phyloP scores from a whole-genome alignment of 352 stramenopile species.

The Elongisporangium prolatum region DNA sequence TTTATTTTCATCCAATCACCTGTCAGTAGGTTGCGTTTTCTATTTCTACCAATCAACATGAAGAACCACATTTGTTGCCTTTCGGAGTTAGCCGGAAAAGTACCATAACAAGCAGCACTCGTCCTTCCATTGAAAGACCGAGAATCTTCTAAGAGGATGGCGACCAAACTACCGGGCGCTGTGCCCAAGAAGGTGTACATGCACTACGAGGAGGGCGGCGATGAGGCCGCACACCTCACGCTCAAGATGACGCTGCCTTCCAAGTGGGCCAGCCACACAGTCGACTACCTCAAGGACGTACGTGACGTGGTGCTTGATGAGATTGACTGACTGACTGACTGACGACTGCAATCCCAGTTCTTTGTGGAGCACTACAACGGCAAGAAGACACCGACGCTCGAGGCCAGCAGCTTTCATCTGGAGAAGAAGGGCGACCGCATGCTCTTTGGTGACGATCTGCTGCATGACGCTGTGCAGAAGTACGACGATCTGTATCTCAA shows the following conservation, averaged over 20 bases:
- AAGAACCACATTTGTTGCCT: not conserved
- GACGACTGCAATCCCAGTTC: constrained; percentile 59
- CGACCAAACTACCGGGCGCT: constrained; percentile 67
- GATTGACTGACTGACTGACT: not conserved
- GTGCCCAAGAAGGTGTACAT: constrained; percentile 88
- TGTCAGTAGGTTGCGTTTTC: not conserved
- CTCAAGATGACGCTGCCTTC: constrained; percentile 87
- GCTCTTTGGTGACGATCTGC: constrained; percentile 69
- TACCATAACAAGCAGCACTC: not conserved
- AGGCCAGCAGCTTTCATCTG: constrained; percentile 50
- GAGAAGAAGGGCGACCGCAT: constrained; percentile 52
- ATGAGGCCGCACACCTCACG: constrained; percentile 58
- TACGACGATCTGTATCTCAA: constrained; percentile 87
- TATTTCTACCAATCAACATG: not conserved
- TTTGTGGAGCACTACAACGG: constrained; percentile 90
- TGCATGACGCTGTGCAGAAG: constrained; percentile 79
- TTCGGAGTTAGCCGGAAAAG: not conserved
- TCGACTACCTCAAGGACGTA: constrained; percentile 82
- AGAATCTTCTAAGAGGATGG: constrained; percentile 10
- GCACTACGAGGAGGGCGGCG: constrained; percentile 73
- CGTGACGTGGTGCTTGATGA: not conserved
- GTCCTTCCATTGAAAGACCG: not conserved
- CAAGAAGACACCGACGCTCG: constrained; percentile 70
- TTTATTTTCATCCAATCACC: constrained; percentile 1
- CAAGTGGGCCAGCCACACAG: constrained; percentile 77